These are phyloP conservation scores for Lepiota subincarnata DNA, from an alignment of 768 basidiomycete genomes.

Conservation along the genomic window DNA sequence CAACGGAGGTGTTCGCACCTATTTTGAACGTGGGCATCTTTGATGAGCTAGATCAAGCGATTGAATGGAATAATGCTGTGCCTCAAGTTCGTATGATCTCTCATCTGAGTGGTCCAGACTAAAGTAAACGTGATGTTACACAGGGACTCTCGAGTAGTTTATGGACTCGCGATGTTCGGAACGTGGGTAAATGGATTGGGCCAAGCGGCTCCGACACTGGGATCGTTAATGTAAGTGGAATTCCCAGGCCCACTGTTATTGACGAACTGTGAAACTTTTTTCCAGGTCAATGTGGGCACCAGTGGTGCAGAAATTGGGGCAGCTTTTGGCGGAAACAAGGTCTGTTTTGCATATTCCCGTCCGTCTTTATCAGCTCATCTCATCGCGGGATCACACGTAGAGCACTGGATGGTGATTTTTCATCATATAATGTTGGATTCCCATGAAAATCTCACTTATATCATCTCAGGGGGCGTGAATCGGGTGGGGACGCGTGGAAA, in stretches of 20 bases:
- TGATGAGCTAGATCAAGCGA: constrained; percentile 82
- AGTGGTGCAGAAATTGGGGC: constrained; percentile 66
- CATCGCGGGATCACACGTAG: constrained; percentile 30
- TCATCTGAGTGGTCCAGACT: constrained; percentile 11
- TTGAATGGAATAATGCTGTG: constrained; percentile 87
- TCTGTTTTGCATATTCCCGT: constrained; percentile 19
- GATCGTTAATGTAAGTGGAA: constrained; percentile 75
- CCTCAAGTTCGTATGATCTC: constrained; percentile 49
- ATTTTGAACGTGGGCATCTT: constrained; percentile 84
- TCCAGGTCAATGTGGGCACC: constrained; percentile 54
- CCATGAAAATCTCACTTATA: constrained; percentile 17
- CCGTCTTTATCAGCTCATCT: constrained; percentile 7
- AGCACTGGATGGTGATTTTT: constrained; percentile 74
- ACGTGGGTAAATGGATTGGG: constrained; percentile 90
- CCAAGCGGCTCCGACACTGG: constrained; percentile 87
- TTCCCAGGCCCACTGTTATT: constrained; percentile 12
- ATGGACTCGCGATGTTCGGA: constrained; percentile 83
- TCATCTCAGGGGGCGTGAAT: constrained; percentile 80
- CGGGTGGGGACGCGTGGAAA: constrained; percentile 98
- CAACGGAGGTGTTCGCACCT: constrained; percentile 83
- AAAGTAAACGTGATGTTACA: constrained; percentile 10
- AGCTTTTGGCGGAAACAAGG: constrained; percentile 94
- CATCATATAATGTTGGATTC: not conserved
- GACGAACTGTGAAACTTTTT: constrained; percentile 11
- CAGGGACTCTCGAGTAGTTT: constrained; percentile 87